Evolutionary conservation across 1,139 yeast species (phyloP).

Genomic region (Nakaseomyces sp.): DNA sequence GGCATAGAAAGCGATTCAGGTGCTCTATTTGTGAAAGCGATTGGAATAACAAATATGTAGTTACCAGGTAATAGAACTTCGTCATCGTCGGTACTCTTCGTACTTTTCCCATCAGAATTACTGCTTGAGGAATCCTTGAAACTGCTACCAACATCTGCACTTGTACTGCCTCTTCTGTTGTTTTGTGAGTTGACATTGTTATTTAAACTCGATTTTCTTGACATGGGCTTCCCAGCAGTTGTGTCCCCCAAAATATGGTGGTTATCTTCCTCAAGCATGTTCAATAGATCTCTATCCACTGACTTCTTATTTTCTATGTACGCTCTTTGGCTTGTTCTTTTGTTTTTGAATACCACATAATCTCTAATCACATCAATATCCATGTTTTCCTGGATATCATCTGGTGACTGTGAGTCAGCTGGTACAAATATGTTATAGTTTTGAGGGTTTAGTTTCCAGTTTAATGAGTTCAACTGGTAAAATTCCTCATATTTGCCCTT

Average conservation of each 20-base stretch:
- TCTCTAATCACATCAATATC: conserved; percentile 5
- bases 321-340: conserved; percentile 7
- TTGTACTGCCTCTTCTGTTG: not conserved
- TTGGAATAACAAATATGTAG: conserved; percentile 63
- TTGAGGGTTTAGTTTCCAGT: conserved; percentile 39
- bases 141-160: conserved; percentile 9
- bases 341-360: conserved; percentile 13
- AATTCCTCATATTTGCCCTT: conserved; percentile 30
- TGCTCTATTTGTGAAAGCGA: conserved; percentile 54
- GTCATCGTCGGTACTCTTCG: conserved; percentile 9
- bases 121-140: conserved; percentile 4
- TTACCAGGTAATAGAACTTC: conserved; percentile 42
- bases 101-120: conserved; percentile 6
- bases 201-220: not conserved
- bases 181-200: not conserved
- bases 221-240: not conserved
- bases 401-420: conserved; percentile 11
- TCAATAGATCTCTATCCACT: conserved; percentile 5
- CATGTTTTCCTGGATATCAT: conserved; percentile 14
- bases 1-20: conserved; percentile 60
- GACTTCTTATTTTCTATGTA: not conserved
- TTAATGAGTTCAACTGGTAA: conserved; percentile 38
- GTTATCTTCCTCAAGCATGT: conserved; percentile 7
- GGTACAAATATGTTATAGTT: conserved; percentile 42
- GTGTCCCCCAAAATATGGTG: not conserved